Base-by-base conservation (phyloP, 2,329 filamentous ascomycete genomes). In the Aspergillus texensis region DNA sequence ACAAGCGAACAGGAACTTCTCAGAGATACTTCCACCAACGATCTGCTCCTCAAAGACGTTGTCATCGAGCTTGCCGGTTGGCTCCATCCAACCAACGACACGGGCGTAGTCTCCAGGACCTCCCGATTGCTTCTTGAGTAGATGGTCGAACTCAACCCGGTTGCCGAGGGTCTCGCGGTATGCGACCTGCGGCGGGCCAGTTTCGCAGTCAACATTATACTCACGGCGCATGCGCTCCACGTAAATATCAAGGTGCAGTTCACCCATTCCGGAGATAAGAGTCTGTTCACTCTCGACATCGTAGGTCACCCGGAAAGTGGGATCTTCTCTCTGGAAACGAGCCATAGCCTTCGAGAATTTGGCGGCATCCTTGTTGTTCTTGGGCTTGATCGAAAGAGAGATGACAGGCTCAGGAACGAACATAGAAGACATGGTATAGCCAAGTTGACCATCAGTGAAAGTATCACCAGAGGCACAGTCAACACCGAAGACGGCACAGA, bases 321-420 rank as follows among this genome's bases (percentile, higher is more conserved):
- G 95, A 74, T 99, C 95, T 81, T 99, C 95, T 67, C 95, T 91
- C 81, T 97, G 94, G 87, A 99, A 99, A 71, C 95, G 92, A 78
- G 94, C 95, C 89, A 99, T 98, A 70, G 95, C 95, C 83, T 99
- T 99, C 75, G 90, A 94, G 85, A 99, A 99, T 83, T 96, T 95
- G 76, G 92, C 89, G 63, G 91, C 89, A 74, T 99, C 94, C 78
- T 92, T 95, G 77, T 87, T 93, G 78, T 92, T 89, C 85, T 98
- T 98, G 55, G 95, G 95, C 80, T 92, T 93, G 84, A 99, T 98
- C 26, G 94, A 97, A 48, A 99, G 88, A 21, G 94, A 98, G 81
- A 99, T 97, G 83, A 99, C 95, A 34, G 95, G 92, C 77, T 99
- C 95, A 10, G 95, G 95, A 52, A 99, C 94, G 78, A 93, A 84